Conservation (phyloP, 2,329 filamentous ascomycete genomes). For the Emergomyces orientalis region DNA sequence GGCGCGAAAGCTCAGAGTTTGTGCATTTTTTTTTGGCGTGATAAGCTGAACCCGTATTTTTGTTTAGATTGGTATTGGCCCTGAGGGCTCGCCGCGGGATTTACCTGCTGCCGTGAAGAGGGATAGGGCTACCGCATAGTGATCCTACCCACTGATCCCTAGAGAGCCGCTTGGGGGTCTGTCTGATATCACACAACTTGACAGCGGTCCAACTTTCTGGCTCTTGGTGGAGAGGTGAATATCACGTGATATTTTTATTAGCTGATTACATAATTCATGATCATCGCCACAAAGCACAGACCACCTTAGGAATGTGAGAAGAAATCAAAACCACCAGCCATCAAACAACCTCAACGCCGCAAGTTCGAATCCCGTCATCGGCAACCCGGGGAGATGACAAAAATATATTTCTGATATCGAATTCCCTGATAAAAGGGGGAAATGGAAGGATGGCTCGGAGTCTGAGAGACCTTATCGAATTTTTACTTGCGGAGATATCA, state of each 20-base stretch:
- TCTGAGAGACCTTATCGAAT: constrained; percentile 49
- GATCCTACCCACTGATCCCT: too few relatives aligned
- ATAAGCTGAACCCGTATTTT: too few relatives aligned
- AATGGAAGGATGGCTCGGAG: constrained; percentile 37
- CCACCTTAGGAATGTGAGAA: not conserved
- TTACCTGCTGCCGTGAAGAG: too few relatives aligned
- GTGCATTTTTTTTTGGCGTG: too few relatives aligned
- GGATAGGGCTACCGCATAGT: too few relatives aligned
- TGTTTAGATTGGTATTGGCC: too few relatives aligned
- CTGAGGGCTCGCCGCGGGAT: too few relatives aligned
- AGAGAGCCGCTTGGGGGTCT: too few relatives aligned
- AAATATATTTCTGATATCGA: not conserved
- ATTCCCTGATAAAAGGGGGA: not conserved
- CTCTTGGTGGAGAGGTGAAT: too few relatives aligned
- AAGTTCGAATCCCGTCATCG: constrained; percentile 13
- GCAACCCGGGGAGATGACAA: constrained; percentile 2
- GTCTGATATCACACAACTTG: too few relatives aligned
- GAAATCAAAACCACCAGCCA: not conserved
- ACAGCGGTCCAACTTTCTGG: too few relatives aligned
- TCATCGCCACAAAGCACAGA: constrained; percentile 2
- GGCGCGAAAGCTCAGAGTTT: too few relatives aligned
- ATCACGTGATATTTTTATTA: not conserved
- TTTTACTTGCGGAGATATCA: constrained; percentile 50
- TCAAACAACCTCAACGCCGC: constrained; percentile 9
- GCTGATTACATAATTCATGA: not conserved